phyloP scores from a whole-genome alignment of 352 stramenopile genomes.

The Globisporangium takayamanum region DNA sequence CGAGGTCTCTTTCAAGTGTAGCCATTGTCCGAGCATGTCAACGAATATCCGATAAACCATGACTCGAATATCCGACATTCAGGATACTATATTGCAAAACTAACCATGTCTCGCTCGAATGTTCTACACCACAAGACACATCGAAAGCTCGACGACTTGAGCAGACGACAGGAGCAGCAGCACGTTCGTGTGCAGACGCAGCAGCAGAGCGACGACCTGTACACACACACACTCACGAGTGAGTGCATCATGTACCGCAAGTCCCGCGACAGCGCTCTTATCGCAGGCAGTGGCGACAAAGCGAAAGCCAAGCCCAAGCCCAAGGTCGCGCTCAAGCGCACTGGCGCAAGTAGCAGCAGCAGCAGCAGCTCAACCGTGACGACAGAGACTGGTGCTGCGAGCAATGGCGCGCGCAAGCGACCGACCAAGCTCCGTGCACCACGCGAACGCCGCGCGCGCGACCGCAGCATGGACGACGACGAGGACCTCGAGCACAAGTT shows the following conservation, averaged over 20 bases:
- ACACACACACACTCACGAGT: background rate
- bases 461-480: slow-evolving; percentile 45
- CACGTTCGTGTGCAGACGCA: too few species aligned
- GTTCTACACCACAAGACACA: too few species aligned
- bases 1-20: too few species aligned
- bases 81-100: too few species aligned
- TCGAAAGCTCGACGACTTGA: too few species aligned
- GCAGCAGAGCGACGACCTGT: background rate
- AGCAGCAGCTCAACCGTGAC: background rate
- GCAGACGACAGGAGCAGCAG: too few species aligned
- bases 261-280: slow-evolving; percentile 1
- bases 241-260: slow-evolving; percentile 10
- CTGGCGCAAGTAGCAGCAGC: background rate
- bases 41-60: too few species aligned
- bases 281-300: background rate
- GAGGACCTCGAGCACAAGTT: slow-evolving; percentile 65
- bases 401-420: slow-evolving; percentile 9
- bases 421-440: slow-evolving; percentile 53
- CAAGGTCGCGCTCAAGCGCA: slow-evolving; percentile 14
- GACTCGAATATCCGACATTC: too few species aligned
- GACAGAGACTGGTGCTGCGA: too few species aligned
- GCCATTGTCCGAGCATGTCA: too few species aligned
- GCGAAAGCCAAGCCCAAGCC: slow-evolving; percentile 9
- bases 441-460: slow-evolving; percentile 50
- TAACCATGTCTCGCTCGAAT: too few species aligned